Conservation (phyloP, 2,329 filamentous ascomycete species). For the Pyricularia sp. region DNA sequence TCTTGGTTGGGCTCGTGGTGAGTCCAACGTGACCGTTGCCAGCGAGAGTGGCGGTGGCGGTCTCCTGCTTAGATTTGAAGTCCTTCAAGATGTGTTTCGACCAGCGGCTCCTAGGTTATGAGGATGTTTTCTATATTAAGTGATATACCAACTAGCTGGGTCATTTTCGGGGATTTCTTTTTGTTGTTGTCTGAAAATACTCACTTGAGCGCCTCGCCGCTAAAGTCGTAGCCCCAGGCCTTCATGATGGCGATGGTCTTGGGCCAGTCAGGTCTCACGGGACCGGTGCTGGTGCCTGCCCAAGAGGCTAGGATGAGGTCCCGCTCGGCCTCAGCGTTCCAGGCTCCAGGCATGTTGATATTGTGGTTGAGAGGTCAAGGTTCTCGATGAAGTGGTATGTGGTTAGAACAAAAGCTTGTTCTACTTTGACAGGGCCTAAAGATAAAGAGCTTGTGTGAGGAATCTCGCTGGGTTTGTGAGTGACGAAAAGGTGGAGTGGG, state of each 20-base stretch:
- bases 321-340: slow-evolving; percentile 3
- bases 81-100: slow-evolving; percentile 4
- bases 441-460: background rate
- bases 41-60: background rate
- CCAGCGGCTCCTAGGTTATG: background rate
- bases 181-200: background rate
- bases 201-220: slow-evolving; percentile 5
- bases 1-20: background rate
- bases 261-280: slow-evolving; percentile 4
- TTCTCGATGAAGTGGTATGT: background rate
- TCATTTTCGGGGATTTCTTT: background rate
- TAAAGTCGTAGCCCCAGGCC: slow-evolving; percentile 1
- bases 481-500: background rate
- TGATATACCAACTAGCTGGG: too few species aligned
- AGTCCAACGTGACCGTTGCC: too few species aligned
- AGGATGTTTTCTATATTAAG: background rate
- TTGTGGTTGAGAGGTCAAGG: background rate
- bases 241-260: slow-evolving; percentile 2
- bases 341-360: background rate
- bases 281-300: background rate
- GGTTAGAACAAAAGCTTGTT: background rate
- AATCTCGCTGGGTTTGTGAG: background rate
- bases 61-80: background rate
- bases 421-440: background rate
- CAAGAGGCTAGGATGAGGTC: slow-evolving; percentile 5